phyloP scores from a whole-genome alignment of 352 stramenopile genomes.

The Globisporangium megalacanthum region DNA sequence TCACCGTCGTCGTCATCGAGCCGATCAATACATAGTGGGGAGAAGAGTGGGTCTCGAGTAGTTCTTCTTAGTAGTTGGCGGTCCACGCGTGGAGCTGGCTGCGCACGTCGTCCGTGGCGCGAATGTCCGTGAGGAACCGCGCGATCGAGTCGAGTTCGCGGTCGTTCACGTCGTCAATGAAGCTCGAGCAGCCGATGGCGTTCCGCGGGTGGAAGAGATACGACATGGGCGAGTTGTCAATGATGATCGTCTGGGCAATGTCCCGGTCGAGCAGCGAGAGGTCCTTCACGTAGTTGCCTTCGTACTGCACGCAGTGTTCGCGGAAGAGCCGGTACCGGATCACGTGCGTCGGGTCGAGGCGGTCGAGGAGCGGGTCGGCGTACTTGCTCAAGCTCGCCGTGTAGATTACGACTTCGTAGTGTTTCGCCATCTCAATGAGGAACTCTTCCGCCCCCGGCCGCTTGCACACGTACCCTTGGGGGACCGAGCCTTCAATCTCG shows the following conservation, averaged over 20 bases:
- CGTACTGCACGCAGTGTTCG: conserved; percentile 94
- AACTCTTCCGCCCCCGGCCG: conserved; percentile 95
- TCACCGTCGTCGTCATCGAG: background rate
- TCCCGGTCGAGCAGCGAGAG: conserved; percentile 92
- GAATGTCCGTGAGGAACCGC: conserved; percentile 55
- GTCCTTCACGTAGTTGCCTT: conserved; percentile 98
- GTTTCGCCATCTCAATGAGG: conserved; percentile 92
- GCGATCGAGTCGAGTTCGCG: conserved; percentile 83
- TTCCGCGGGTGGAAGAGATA: conserved; percentile 97
- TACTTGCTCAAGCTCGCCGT: conserved; percentile 98
- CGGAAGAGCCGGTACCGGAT: conserved; percentile 91
- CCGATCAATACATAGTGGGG: background rate
- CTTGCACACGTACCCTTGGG: conserved; percentile 90
- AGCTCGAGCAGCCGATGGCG: conserved; percentile 78
- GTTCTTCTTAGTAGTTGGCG: conserved; percentile 41
- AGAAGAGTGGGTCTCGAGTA: background rate
- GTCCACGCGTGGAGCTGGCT: conserved; percentile 68
- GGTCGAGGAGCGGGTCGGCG: conserved; percentile 95
- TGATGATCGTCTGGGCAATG: conserved; percentile 94
- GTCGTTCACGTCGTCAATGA: conserved; percentile 89
- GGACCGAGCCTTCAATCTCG: conserved; percentile 87
- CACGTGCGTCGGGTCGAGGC: conserved; percentile 89
- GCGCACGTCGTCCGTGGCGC: conserved; percentile 53
- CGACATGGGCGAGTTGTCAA: conserved; percentile 98
- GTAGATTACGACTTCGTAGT: conserved; percentile 99